These are phyloP conservation scores for Boletus huronensis DNA, from an alignment of 768 basidiomycete species.

Conservation along the genomic window DNA sequence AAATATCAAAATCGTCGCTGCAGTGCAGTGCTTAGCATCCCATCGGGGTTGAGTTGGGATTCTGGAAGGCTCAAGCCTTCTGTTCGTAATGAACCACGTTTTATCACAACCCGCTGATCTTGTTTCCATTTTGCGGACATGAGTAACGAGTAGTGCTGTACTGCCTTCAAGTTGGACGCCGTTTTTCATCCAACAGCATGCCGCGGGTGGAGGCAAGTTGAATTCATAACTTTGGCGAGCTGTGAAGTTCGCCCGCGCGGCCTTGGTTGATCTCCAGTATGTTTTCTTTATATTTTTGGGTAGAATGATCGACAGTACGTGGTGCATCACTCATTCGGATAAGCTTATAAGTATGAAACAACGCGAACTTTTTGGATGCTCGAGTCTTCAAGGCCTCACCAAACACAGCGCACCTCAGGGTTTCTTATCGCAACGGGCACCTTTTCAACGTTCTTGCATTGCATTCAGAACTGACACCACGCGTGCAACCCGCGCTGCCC, in stretches of 20 bases:
- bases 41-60: not conserved
- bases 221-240: not conserved
- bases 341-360: not conserved
- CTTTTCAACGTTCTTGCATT: slow-evolving; percentile 3
- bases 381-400: not conserved
- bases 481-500: not conserved
- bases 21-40: not conserved
- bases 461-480: not conserved
- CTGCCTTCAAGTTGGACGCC: not conserved
- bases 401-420: not conserved
- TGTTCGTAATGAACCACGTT: not conserved
- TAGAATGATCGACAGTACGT: not conserved
- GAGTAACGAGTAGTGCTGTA: not conserved
- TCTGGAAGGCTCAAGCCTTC: not conserved
- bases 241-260: not conserved
- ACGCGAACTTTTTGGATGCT: not conserved
- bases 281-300: not conserved
- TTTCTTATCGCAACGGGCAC: not conserved
- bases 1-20: not conserved
- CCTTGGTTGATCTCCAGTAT: not conserved
- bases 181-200: not conserved
- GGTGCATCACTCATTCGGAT: not conserved
- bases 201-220: not conserved
- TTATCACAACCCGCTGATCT: not conserved
- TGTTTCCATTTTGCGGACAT: slow-evolving; percentile 10